Evolutionary conservation across 1,139 yeast species (phyloP), one percentile per base, ranked within the genome.

Genomic region (Geotrichum fermentans): DNA sequence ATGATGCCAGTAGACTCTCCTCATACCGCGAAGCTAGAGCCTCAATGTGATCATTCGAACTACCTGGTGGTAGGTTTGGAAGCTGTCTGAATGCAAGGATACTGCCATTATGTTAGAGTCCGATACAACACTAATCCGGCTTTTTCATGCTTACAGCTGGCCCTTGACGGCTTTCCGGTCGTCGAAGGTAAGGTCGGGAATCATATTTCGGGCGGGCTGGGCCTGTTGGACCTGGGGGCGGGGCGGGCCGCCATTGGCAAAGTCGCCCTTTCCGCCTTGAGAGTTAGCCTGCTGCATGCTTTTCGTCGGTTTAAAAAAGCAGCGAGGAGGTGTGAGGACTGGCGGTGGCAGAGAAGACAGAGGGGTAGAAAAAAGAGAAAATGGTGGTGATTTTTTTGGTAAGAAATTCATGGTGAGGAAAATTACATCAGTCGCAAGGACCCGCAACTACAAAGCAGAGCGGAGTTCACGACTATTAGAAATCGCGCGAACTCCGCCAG

Each of bases 101-200:
- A 11, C 18, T 24, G 6, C 36, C 14, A 22, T 10, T 2, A 21
- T 8, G 4, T 18, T 11, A 14, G 13, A 16, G 38, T 41, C 22
- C 20, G 30, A 32, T 21, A 8, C 18, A 21, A 29, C 29, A 14
- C 1, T 2, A 14, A 21, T n/a, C 4, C 16, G 17, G 5, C 8
- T 40, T 16, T 11, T 7, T 17, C 22, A 28, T 24, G 18, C 45
- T 42, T 28, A 42, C 45, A 42, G 45, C 14, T 42, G 39, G 22
- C 32, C 28, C 17, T 34, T 34, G 30, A 42, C 40, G 8, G 39
- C 39, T 17, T 26, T 22, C 24, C 45, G 39, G 22, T 42, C 45
- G 16, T 33, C 39, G 16, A 34, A 21, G 18, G 45, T 34, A 10
- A 24, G 22, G 41, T 16, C 41, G 2, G 41, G 41, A 14, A 38